Percentiles rank a stretch among this genome's conserved stretches.
Conservation (phyloP, 345 rosid species). For the Iberis pinnata region DNA sequence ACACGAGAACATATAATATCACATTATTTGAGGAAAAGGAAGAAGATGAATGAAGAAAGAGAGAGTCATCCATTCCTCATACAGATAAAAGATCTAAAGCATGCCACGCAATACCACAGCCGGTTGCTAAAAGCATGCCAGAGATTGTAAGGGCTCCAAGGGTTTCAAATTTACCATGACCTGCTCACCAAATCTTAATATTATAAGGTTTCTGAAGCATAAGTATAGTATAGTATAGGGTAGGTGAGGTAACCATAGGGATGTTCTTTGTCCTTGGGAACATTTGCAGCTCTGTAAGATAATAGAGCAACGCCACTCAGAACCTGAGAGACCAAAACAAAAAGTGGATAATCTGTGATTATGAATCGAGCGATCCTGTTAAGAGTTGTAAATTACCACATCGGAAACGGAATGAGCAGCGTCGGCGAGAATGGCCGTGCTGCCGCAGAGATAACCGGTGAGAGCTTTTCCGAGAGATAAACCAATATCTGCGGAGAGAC, state of each 20-base stretch:
- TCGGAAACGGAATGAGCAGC: slow-evolving; percentile 39
- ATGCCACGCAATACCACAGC: slow-evolving; percentile 90
- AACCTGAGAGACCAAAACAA: slow-evolving; percentile 49
- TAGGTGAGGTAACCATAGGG: slow-evolving; percentile 58
- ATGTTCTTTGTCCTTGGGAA: slow-evolving; percentile 86
- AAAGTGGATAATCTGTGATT: background rate
- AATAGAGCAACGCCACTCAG: slow-evolving; percentile 77
- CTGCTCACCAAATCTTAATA: too few species aligned
- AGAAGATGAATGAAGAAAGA: background rate
- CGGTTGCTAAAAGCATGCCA: slow-evolving; percentile 83
- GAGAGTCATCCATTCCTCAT: slow-evolving; percentile 9
- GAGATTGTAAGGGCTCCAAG: slow-evolving; percentile 93
- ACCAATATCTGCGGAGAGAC: slow-evolving; percentile 43
- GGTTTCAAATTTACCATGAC: slow-evolving; percentile 90
- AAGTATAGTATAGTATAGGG: too few species aligned
- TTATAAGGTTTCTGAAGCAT: background rate
- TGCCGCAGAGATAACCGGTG: slow-evolving; percentile 36
- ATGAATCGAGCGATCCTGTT: background rate
- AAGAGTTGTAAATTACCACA: slow-evolving; percentile 23
- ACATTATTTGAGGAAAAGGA: too few species aligned
- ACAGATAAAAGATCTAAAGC: slow-evolving; percentile 61
- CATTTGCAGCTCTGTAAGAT: slow-evolving; percentile 77
- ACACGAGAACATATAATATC: too few species aligned
- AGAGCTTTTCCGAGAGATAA: slow-evolving; percentile 29
- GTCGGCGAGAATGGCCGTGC: slow-evolving; percentile 37